Conservation (phyloP, 1,284 basidiomycete species). For the Moniliella sp. region DNA sequence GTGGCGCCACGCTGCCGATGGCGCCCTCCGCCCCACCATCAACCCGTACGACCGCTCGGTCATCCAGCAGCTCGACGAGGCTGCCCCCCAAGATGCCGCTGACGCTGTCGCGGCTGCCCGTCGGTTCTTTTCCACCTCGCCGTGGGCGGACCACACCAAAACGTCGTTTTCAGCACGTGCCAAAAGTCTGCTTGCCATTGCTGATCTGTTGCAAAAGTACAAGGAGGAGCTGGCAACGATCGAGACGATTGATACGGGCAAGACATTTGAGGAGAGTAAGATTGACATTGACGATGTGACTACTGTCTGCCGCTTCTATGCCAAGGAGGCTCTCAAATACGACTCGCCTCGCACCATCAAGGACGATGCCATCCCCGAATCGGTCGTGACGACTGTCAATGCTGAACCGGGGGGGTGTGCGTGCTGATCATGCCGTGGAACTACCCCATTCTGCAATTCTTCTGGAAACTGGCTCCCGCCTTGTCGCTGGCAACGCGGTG, state of each 20-base stretch:
- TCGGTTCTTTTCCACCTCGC: conserved; percentile 11
- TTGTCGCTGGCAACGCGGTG: conserved; percentile 26
- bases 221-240: conserved; percentile 17
- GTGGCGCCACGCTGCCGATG: conserved; percentile 17
- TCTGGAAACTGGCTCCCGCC: conserved; percentile 32
- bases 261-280: conserved; percentile 24
- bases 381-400: conserved; percentile 15
- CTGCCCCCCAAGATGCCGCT: conserved; percentile 16
- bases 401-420: conserved; percentile 31
- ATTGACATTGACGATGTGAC: conserved; percentile 32
- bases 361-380: conserved; percentile 19
- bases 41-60: conserved; percentile 20
- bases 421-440: conserved; percentile 33
- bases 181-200: conserved; percentile 12
- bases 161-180: conserved; percentile 11
- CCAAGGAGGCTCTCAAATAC: conserved; percentile 24
- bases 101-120: conserved; percentile 16
- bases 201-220: conserved; percentile 24
- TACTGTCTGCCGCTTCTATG: conserved; percentile 29
- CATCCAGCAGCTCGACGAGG: conserved; percentile 23
- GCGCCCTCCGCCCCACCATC: conserved; percentile 20
- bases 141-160: conserved; percentile 13
- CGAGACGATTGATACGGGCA: conserved; percentile 30
- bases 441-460: conserved; percentile 29
- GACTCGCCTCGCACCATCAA: conserved; percentile 15